These are phyloP conservation scores for Melastoma candidum DNA, from an alignment of 441 rosid species.

Conservation along the genomic window DNA sequence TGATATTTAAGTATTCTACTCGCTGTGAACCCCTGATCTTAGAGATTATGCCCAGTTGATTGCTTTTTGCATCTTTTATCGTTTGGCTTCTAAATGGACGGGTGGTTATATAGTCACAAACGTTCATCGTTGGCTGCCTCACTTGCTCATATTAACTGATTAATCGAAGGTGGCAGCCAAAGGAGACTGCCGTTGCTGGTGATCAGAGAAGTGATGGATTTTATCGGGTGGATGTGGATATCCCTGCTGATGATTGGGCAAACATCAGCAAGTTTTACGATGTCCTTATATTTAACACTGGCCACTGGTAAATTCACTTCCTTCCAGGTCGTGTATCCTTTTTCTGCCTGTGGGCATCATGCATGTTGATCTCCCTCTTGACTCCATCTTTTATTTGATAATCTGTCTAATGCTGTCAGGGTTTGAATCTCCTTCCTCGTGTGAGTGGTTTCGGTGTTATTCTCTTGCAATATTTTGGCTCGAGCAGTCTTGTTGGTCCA, in stretches of 20 bases:
- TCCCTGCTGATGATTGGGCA: constrained; percentile 82
- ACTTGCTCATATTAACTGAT: constrained; percentile 36
- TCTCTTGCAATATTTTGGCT: too few species aligned
- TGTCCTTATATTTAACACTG: constrained; percentile 79
- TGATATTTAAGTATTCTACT: too few species aligned
- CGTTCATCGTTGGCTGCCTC: constrained; percentile 18
- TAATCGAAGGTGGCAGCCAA: constrained; percentile 73
- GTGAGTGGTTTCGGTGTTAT: too few species aligned
- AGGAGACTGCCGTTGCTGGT: constrained; percentile 23
- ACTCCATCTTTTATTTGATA: too few species aligned
- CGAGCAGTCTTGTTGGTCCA: too few species aligned
- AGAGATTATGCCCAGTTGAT: neutral
- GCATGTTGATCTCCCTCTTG: too few species aligned
- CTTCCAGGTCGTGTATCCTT: neutral
- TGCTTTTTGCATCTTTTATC: neutral
- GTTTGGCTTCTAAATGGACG: neutral
- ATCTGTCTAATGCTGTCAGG: too few species aligned
- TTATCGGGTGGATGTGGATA: constrained; percentile 77
- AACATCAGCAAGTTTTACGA: constrained; percentile 55
- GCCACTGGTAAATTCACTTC: constrained; percentile 63
- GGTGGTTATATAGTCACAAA: neutral
- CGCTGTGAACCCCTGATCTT: too few species aligned
- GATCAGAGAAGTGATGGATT: constrained; percentile 40
- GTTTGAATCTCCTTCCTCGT: too few species aligned
- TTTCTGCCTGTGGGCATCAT: too few species aligned